Conservation (phyloP, 305 asterid species). For the Fraxinus latifolia region DNA sequence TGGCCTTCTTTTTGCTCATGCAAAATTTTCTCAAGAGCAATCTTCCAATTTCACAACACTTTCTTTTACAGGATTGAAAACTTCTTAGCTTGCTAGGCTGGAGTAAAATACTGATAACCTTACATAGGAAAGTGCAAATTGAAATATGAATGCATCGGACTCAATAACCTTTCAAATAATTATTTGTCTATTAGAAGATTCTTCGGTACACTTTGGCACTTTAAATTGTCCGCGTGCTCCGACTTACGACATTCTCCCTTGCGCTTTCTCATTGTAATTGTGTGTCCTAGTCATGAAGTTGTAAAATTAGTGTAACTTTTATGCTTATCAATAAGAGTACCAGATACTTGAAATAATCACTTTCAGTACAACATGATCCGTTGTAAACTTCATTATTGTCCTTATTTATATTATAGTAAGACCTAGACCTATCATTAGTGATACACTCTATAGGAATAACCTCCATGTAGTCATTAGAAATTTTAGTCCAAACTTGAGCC, state of each 20-base stretch:
- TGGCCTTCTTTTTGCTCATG: background rate
- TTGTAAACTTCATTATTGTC: background rate
- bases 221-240: background rate
- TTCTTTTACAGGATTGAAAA: background rate
- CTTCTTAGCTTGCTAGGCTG: background rate
- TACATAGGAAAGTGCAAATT: background rate
- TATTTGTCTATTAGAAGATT: background rate
- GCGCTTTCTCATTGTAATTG: background rate
- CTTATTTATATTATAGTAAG: background rate
- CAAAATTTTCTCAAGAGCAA: background rate
- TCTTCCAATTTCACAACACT: background rate
- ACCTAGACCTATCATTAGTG: background rate
- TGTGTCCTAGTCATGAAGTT: background rate
- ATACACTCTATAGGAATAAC: background rate
- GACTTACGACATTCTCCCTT: background rate
- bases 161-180: background rate
- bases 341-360: background rate
- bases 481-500: background rate
- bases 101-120: background rate
- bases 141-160: background rate
- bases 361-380: background rate
- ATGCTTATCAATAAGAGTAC: background rate
- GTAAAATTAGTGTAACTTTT: too few species aligned
- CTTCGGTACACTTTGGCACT: background rate
- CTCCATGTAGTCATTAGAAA: background rate